These are phyloP conservation scores for Penicillium concentricum DNA, from an alignment of 2,329 filamentous ascomycete species.

Conservation along the genomic window DNA sequence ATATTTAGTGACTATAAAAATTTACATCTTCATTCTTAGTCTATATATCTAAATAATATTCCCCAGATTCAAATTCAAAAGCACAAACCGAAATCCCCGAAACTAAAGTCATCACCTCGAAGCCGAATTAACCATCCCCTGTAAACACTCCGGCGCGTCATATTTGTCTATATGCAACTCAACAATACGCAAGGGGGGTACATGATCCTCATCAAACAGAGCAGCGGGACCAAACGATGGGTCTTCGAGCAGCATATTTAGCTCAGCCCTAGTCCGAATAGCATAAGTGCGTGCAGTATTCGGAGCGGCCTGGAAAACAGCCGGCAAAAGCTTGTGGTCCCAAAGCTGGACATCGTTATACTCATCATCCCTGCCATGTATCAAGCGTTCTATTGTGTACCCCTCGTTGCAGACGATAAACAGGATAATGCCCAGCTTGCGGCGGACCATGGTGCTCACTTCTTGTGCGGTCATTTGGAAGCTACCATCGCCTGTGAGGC, in stretches of 20 bases:
- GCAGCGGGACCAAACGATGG: slow-evolving; percentile 57
- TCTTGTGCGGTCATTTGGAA: slow-evolving; percentile 82
- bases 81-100: background rate
- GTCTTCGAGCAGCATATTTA: slow-evolving; percentile 63
- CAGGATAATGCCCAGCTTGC: slow-evolving; percentile 69
- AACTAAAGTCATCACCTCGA: background rate
- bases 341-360: slow-evolving; percentile 79
- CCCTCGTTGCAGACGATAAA: slow-evolving; percentile 81
- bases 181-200: slow-evolving; percentile 61
- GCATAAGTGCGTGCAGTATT: slow-evolving; percentile 60
- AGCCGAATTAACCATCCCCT: background rate
- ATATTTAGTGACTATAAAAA: background rate
- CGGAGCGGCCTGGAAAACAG: slow-evolving; percentile 62
- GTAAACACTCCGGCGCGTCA: slow-evolving; percentile 59
- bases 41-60: background rate
- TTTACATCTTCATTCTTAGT: background rate
- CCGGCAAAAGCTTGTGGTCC: slow-evolving; percentile 67
- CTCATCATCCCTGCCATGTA: slow-evolving; percentile 71
- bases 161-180: slow-evolving; percentile 75
- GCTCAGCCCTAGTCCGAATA: slow-evolving; percentile 64
- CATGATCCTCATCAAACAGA: slow-evolving; percentile 4
- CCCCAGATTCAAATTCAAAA: background rate
- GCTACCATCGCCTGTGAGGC: slow-evolving; percentile 83
- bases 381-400: slow-evolving; percentile 81
- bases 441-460: slow-evolving; percentile 74